Evolutionary conservation across 2,329 filamentous ascomycete genomes (phyloP), one percentile per base, ranked within the genome.

Genomic region (Trichophyton schoenleinii): DNA sequence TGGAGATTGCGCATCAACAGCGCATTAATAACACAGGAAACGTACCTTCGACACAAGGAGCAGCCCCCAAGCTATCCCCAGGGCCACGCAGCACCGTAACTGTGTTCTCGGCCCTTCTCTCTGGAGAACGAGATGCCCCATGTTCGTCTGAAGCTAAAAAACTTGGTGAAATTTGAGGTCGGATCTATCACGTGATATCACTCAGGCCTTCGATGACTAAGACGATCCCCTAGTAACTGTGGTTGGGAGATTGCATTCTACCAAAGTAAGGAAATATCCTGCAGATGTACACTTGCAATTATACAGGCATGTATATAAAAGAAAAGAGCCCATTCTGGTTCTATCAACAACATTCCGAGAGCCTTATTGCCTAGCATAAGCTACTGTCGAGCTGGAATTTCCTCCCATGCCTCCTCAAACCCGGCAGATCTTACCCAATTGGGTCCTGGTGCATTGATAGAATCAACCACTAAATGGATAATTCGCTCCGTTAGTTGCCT

Each of bases 361-460:
- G 9, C 3, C 3, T 1, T n/a, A 5, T n/a, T 36, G 9, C 31
- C 34, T 13, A 36, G 34, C 3, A 34, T 3, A 38, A 58, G 20
- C 18, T 58, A 42, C 42, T 52, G 18, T 38, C 64, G 57, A 0
- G 58, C 60, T 2, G 60, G 60, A n/a, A 66, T 62, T 42, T 64
- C 63, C 9, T 66, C 65, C 76, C 76, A 78, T 15, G 75, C 73
- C 65, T 75, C 68, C 36, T 75, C 72, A 53, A 77, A 78, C 0
- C 76, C 76, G 3, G 70, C 67, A 22, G 70, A 73, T 13, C 72
- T 69, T 28, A 77, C 67, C 75, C 74, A 78, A 68, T 70, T 46
- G 11, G 62, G 48, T n/a, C 63, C 66, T 22, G 66, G 60, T 9
- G 66, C 55, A 8, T 20, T n/a, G 15, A 44, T 25, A 3, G 55